Evolutionary conservation across 2,329 filamentous ascomycete genomes (phyloP).

Genomic region (Microcera coccophila): DNA sequence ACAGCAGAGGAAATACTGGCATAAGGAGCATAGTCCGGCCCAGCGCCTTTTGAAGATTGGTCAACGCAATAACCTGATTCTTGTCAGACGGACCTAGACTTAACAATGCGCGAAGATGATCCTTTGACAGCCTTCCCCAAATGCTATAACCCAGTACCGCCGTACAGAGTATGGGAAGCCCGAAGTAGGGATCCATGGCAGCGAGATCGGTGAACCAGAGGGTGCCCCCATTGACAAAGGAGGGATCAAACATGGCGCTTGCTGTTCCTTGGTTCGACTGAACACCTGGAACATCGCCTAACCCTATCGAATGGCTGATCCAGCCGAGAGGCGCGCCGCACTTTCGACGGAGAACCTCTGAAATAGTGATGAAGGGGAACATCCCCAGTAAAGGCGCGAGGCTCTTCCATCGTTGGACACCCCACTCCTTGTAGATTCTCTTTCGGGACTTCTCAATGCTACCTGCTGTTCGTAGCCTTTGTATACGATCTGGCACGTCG

Average conservation of each 20-base stretch:
- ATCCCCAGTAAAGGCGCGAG: slow-evolving; percentile 39
- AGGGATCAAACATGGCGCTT: slow-evolving; percentile 32
- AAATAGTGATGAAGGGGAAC: slow-evolving; percentile 47
- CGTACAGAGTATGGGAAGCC: slow-evolving; percentile 42
- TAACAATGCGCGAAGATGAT: slow-evolving; percentile 28
- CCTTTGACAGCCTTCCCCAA: slow-evolving; percentile 28
- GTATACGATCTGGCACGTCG: slow-evolving; percentile 15
- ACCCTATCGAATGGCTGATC: slow-evolving; percentile 31
- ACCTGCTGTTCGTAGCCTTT: slow-evolving; percentile 22
- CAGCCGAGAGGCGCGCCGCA: slow-evolving; percentile 31
- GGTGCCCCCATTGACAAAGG: slow-evolving; percentile 47
- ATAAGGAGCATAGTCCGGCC: slow-evolving; percentile 31
- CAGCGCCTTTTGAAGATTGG: slow-evolving; percentile 25
- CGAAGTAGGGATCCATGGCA: slow-evolving; percentile 47
- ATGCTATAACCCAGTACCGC: slow-evolving; percentile 27
- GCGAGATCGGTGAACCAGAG: slow-evolving; percentile 56
- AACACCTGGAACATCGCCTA: slow-evolving; percentile 19
- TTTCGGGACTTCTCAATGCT: slow-evolving; percentile 27
- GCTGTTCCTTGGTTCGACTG: slow-evolving; percentile 24
- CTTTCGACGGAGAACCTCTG: slow-evolving; percentile 50
- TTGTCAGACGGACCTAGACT: slow-evolving; percentile 13
- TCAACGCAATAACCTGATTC: slow-evolving; percentile 14
- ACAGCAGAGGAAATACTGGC: slow-evolving; percentile 33
- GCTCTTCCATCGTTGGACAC: slow-evolving; percentile 47
- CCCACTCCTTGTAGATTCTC: slow-evolving; percentile 37